Conservation (phyloP, 495 filamentous ascomycete species). For the Penicillium turbatum region DNA sequence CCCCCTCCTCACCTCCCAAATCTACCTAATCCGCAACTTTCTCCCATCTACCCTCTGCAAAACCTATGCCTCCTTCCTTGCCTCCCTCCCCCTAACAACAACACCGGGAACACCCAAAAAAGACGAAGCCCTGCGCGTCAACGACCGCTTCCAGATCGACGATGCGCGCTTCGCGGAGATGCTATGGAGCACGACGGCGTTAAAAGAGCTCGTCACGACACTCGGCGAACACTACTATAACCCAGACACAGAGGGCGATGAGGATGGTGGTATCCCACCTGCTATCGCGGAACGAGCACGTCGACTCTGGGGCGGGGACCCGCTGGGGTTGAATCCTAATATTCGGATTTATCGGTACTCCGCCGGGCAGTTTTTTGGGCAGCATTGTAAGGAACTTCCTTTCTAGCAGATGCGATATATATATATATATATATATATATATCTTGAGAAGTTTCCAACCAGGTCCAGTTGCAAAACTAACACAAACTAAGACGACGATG, state of each 20-base stretch:
- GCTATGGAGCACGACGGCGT: slow-evolving; percentile 56
- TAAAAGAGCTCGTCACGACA: slow-evolving; percentile 29
- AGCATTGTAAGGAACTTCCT: slow-evolving; percentile 64
- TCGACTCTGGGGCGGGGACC: slow-evolving; percentile 72
- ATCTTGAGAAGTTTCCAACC: no score
- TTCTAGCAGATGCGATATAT: no score
- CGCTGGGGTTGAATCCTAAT: slow-evolving; percentile 82
- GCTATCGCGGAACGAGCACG: slow-evolving; percentile 4
- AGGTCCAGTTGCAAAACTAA: neutral
- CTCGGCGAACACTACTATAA: slow-evolving; percentile 19
- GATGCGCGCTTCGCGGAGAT: slow-evolving; percentile 70
- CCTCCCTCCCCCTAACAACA: slow-evolving; percentile 68
- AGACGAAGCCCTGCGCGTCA: slow-evolving; percentile 80
- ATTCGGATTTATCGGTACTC: slow-evolving; percentile 90
- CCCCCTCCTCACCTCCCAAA: slow-evolving; percentile 59
- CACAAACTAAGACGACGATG: slow-evolving; percentile 64
- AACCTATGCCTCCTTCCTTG: slow-evolving; percentile 73
- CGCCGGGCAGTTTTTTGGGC: slow-evolving; percentile 82
- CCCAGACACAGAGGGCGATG: slow-evolving; percentile 21
- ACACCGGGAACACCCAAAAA: slow-evolving; percentile 81
- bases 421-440: no score
- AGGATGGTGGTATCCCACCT: slow-evolving; percentile 30
- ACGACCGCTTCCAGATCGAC: slow-evolving; percentile 84
- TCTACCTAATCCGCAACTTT: slow-evolving; percentile 72
- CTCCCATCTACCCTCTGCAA: slow-evolving; percentile 77